Base-by-base conservation (phyloP, 176 grass and related monocot species). In the Echinochloa phyllopogon region DNA sequence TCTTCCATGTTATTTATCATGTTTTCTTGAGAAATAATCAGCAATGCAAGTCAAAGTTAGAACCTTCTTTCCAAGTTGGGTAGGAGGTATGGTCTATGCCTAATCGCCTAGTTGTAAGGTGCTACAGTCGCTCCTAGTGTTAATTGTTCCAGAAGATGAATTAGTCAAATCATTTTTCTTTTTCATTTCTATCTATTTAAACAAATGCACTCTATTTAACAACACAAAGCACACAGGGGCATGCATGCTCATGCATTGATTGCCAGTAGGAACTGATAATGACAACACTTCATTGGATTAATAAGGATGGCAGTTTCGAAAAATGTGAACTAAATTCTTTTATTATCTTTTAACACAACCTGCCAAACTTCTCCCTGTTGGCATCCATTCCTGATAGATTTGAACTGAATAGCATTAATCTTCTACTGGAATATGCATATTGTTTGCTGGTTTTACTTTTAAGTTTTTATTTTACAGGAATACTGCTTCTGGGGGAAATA, bases 401-500 rank as follows among this genome's bases (percentile, higher is more conserved):
- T 61, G 68, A 83, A 21, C 78, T 55, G 23, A 56, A 61, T 12
- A 17, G 66, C 51, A 53, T 71, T 50, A 85, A 65, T 21, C 57
- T 76, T 75, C 42, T 73, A 58, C 7, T 82, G 76, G 0, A 20
- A 58, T 16, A 18, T 74, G 13, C 53, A 51, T 86, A 53, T 27
- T 72, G 11, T 61, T 59, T 80, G 40, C 58, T 29, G 42, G 52
- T 37, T 82, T 51, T 76, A 70, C 67, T 85, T 74, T 50, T 83
- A 10, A 20, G 20, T 37, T 67, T 75, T 84, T 56, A 14, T 57
- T 47, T 59, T 65, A 50, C 87, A 94, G 92, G 95, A 88, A 90
- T 88, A 45, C 74, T 92, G 86, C 87, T 98, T 76, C 85, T 98
- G 59, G 91, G 82, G 76, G 93, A 98, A 90, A 80, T 92, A 65